Conservation (phyloP, 192 early-diverging fungal species). For the Irineochytrium annulatum region DNA sequence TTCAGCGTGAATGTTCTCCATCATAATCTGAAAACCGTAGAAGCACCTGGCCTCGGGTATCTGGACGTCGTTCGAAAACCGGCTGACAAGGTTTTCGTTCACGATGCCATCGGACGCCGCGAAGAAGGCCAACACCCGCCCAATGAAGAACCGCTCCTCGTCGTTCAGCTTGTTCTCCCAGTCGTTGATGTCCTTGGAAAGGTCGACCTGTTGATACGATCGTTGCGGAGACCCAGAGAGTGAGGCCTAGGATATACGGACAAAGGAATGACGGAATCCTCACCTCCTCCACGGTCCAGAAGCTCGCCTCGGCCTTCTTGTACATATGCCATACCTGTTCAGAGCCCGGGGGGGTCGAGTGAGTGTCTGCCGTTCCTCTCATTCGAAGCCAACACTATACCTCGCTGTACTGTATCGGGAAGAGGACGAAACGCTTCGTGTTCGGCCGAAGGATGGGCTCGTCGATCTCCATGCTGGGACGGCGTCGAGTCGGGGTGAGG, state of each 20-base stretch:
- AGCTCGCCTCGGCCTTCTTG: constrained; percentile 96
- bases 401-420: constrained; percentile 52
- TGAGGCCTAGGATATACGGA: too few species aligned
- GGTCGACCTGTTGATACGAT: constrained; percentile 69
- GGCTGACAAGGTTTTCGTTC: constrained; percentile 89
- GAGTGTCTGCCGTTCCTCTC: too few species aligned
- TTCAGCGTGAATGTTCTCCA: constrained; percentile 94
- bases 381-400: too few species aligned
- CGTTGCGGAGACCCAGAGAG: too few species aligned
- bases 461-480: too few species aligned
- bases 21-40: constrained; percentile 98
- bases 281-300: constrained; percentile 91
- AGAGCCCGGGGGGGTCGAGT: neutral
- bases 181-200: constrained; percentile 84
- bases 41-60: constrained; percentile 93
- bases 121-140: constrained; percentile 92
- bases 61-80: constrained; percentile 88
- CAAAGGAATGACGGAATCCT: too few species aligned
- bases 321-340: constrained; percentile 90
- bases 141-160: constrained; percentile 89
- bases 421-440: constrained; percentile 43
- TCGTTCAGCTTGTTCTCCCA: constrained; percentile 83
- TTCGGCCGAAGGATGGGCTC: constrained; percentile 43
- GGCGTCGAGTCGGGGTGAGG: too few species aligned
- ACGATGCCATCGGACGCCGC: constrained; percentile 94